Evolutionary conservation across 1,139 yeast species (phyloP), one percentile per base, ranked within the genome.

Genomic region (Kodamaea ohmeri): DNA sequence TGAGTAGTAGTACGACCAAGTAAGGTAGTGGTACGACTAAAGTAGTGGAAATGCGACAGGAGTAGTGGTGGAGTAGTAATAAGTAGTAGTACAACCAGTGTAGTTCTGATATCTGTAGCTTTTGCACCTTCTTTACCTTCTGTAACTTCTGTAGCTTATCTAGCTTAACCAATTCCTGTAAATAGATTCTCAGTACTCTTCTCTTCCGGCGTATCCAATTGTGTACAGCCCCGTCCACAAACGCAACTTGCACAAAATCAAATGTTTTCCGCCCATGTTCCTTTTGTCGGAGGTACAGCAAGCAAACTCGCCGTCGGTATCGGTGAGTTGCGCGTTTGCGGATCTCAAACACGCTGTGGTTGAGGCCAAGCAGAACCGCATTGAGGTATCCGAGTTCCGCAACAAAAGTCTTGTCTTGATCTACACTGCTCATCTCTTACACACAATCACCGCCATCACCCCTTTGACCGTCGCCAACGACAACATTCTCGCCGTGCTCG

Each of bases 241-340:
- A 25, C 29, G 6, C 15, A 25, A n/a, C 12, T 6, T 9, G 26
- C 26, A 13, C 26, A 24, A 25, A 13, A 13, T 25, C 17, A 13
- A 6, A 13, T 12, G 5, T 25, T 25, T 25, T 12, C 17, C 15
- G n/a, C 29, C 12, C 9, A 44, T 42, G 45, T 45, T 33, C 32
- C 34, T 45, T 18, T 27, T 58, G 25, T 47, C 60, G 4, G 60
- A 60, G 32, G 22, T 51, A 6, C 40, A 30, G 32, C 41, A 44
- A 2, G 52, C 61, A 4, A 44, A 53, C 37, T 39, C 52, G 34
- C 48, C 47, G 4, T 39, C 38, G 19, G 41, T 39, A 12, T 50
- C 58, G 3, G 19, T 53, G 6, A 44, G 41, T 19, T 34, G 41
- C 27, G 37, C 30, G 12, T 41, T 41, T 34, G 50, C 51, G n/a